phyloP scores from a whole-genome alignment of 1,284 basidiomycete species.

The Ganoderma leucocontextum region DNA sequence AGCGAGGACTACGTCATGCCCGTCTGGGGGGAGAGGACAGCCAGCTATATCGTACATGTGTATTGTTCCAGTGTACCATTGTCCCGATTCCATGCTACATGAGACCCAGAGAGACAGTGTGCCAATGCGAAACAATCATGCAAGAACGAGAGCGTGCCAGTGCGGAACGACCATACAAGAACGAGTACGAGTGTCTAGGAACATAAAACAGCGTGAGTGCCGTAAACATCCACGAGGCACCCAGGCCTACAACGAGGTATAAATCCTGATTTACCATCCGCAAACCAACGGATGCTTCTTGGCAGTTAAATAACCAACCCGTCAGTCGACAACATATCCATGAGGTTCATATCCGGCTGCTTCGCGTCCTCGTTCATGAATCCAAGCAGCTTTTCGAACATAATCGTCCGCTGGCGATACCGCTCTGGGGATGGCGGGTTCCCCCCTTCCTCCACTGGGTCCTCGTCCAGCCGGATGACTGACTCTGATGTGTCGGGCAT shows the following conservation, averaged over 20 bases:
- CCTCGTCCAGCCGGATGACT: conserved; percentile 46
- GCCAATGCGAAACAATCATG: not conserved
- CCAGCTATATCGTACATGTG: conserved; percentile 10
- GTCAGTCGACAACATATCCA: conserved; percentile 43
- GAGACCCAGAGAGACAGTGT: not conserved
- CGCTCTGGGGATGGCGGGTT: conserved; percentile 44
- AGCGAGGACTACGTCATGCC: not conserved
- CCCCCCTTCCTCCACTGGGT: conserved; percentile 45
- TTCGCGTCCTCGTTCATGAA: conserved; percentile 70
- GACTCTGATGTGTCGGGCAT: conserved; percentile 10
- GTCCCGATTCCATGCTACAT: conserved; percentile 13
- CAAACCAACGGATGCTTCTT: not conserved
- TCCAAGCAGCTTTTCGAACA: conserved; percentile 72
- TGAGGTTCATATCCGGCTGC: conserved; percentile 57
- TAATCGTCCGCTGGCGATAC: conserved; percentile 68
- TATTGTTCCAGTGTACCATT: conserved; percentile 20
- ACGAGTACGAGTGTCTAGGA: not conserved
- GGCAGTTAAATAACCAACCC: conserved; percentile 14
- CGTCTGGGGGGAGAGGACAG: not conserved
- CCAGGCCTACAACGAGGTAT: no score
- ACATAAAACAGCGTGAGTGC: not conserved
- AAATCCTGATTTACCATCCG: not conserved
- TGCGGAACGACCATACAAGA: not conserved
- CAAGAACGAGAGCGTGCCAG: not conserved
- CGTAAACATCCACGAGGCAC: not conserved